Base-by-base conservation (phyloP, 768 basidiomycete species). In the Rhizopogon roseolus region DNA sequence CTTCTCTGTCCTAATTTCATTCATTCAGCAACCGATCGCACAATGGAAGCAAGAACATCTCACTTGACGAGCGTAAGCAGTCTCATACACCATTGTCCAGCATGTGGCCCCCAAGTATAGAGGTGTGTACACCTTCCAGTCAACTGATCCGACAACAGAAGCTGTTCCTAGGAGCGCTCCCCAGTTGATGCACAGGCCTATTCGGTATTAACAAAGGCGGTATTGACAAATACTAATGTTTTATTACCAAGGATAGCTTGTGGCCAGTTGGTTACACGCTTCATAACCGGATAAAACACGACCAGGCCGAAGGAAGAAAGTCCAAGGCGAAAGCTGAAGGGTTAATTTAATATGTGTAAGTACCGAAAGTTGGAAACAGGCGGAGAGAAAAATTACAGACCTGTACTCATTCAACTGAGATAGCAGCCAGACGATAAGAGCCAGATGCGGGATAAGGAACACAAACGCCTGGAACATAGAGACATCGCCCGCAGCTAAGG, bases 1-100 rank as follows among this genome's bases (percentile, higher is more conserved):
- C 89, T 51, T 76, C 67, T 53, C 85, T 83, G 67, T 92, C 89
- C 73, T 90, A 77, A 65, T 55, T 57, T 10, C n/a, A 22, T 22
- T 22, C 22, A 3, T 3, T 22, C 22, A 22, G 22, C 22, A 22
- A 3, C 22, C 22, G 6, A 32, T 6, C 10, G 1, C 44, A 29
- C 11, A 32, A 32, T 4, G 0, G 17, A 19, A 6, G 0, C 13
- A 19, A 11, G n/a, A 32, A 13, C 1, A 32, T 13, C 44, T 45
- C 28, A 45, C 44, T 45, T 45, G 44, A 32, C 44, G 44, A 11
- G 44, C 44, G 11, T 45, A 45, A 32, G 29, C 5, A 5, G 44
- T 45, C 4, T 45, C 44, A 11, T 32, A 32, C n/a, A 17, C 28
- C 6, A 45, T 19, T 7, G 28, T 32, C 29, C 29, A 32, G 7